Evolutionary conservation across 352 stramenopile genomes (phyloP), one percentile per base, ranked within the genome.

Genomic region (Pythium phragmiticola): DNA sequence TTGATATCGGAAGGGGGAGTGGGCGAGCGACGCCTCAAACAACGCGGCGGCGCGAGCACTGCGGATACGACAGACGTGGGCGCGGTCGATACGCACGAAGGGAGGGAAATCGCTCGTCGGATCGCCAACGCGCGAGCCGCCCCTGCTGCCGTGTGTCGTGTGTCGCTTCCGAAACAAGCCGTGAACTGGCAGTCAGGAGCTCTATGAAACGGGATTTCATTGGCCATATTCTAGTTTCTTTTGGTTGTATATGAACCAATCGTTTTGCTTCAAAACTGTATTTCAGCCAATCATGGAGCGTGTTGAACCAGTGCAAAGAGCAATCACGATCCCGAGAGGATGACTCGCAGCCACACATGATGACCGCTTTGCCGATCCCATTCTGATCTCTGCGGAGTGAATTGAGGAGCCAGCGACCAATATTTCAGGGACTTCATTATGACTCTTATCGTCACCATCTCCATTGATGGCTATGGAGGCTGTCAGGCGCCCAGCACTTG

Each of bases 401-500:
- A 39, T 39, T 6, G 11, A 39, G 7, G 7, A 39, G 34, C 7
- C 11, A 39, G 7, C 34, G 11, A 39, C 1, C 4, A 39, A 13
- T 13, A 39, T 21, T 21, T 21, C 21, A 21, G 21, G 21, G 21
- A 21, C 21, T 21, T 21, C 21, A 39, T 14, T 14, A 2, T 3
- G 7, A 39, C 34, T 39, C 11, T 39, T 39, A 39, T 39, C 34
- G 7, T 13, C 34, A 39, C 7, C 7, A 39, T 39, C 34, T 30
- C 28, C 45, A 30, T 33, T 39, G 7, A 13, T 39, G 34, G 21
- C 21, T 11, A 14, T 39, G 26, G 26, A 30, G 26, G 6, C 3
- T 5, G 36, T 56, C 41, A 58, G 42, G 45, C 66, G 49, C 80
- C 79, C 13, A 93, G 72, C 49, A 91, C 76, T 43, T 74, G 66